Conservation (phyloP, 2,329 filamentous ascomycete genomes). For the Phyllosticta capitalensis region DNA sequence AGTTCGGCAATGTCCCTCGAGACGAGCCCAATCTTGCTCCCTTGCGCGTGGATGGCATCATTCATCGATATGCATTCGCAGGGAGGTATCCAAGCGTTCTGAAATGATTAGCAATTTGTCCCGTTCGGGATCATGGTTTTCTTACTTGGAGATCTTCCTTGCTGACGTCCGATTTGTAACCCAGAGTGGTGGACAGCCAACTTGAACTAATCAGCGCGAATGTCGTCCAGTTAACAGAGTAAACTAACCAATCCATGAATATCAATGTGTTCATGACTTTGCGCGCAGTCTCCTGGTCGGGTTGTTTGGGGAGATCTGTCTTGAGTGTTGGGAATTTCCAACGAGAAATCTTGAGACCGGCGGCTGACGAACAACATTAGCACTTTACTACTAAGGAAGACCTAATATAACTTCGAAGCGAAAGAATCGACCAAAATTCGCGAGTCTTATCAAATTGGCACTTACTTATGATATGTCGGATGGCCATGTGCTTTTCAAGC, state of each 20-base stretch:
- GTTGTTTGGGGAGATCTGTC: background rate
- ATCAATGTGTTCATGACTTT: slow-evolving; percentile 26
- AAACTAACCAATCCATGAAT: slow-evolving; percentile 25
- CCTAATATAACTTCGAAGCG: background rate
- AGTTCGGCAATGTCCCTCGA: slow-evolving; percentile 26
- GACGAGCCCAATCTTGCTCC: slow-evolving; percentile 26
- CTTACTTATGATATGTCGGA: slow-evolving; percentile 27
- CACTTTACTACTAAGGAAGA: background rate
- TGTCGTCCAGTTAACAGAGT: background rate
- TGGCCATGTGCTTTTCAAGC: slow-evolving; percentile 30
- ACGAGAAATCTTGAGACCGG: slow-evolving; percentile 27
- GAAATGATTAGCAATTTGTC: background rate
- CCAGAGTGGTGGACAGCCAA: slow-evolving; percentile 30
- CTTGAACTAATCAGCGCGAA: background rate
- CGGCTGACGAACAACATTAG: slow-evolving; percentile 15
- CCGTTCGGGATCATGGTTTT: background rate
- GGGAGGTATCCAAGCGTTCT: slow-evolving; percentile 2
- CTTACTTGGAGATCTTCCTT: slow-evolving; percentile 16
- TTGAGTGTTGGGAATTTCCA: slow-evolving; percentile 20
- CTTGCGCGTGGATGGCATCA: slow-evolving; percentile 26
- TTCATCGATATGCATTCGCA: slow-evolving; percentile 15
- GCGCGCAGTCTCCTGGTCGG: slow-evolving; percentile 17
- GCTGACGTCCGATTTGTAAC: slow-evolving; percentile 25
- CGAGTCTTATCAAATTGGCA: background rate
- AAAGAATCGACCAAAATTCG: background rate